Base-by-base conservation (phyloP, 2,329 filamentous ascomycete species). In the Xylariaceae sp. region DNA sequence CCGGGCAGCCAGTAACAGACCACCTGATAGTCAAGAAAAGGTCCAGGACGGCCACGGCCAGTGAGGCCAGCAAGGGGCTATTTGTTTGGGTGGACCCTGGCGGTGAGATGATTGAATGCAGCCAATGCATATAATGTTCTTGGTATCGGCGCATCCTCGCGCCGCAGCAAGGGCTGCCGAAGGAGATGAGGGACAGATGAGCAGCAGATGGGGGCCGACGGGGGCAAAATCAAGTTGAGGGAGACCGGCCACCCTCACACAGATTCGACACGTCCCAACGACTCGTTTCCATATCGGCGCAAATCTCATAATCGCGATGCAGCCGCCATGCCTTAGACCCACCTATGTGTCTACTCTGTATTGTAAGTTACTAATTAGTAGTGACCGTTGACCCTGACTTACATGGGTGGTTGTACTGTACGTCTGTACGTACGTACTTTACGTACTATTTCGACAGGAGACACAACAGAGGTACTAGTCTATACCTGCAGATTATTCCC, bases 51-150 rank as follows among this genome's bases (percentile, higher is more conserved):
- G 33, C n/a, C 47, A 50, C 29, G 41, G 13, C 32, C 42, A 29
- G 36, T 45, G 45, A 35, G 41, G 13, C 32, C 42, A 29, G 36
- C 51, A 50, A 54, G 48, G 43, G 53, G 48, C 44, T 20, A 16
- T 30, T 39, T 15, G 21, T 24, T 32, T 20, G 46, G 37, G 48
- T 48, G 48, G 49, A 49, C 23, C 43, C 39, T 40, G 18, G 43
- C 48, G 43, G 53, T 45, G 53, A 52, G 49, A 36, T 45, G 37
- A 52, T 55, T 52, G 40, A 52, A 39, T 26, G 37, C 52, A n/a
- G n/a, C 53, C 48, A 44, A 48, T 30, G 15, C 53, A 33, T 53
- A 36, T 48, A 18, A 36, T 45, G 20, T 43, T 33, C 26, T 16
- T 52, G 37, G 26, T 43, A 43, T 36, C 33, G 24, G 20, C 43